A percentile compares a stretch with the other conserved stretches of the same genome.
phyloP scores from a whole-genome alignment of 208 protist genomes.

The Leishmania turanica region DNA sequence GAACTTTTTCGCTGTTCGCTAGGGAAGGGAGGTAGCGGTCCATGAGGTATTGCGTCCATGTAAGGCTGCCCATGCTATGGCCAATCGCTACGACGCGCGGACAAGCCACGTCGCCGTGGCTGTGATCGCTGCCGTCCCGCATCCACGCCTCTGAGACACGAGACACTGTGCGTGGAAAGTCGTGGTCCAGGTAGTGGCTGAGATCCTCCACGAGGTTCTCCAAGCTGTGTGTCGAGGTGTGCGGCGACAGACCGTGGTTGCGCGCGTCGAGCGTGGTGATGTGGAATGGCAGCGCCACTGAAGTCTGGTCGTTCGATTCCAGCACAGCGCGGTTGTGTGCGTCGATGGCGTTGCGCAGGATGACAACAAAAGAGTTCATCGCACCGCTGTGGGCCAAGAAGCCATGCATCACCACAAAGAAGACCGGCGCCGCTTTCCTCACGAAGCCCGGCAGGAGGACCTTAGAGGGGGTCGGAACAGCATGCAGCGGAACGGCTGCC shows the following conservation, averaged over 20 bases:
- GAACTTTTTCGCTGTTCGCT: neutral
- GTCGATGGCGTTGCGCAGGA: slow-evolving; percentile 33
- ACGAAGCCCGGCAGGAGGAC: slow-evolving; percentile 18
- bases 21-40: slow-evolving; percentile 11
- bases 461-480: slow-evolving; percentile 24
- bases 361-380: slow-evolving; percentile 43
- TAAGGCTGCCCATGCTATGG: slow-evolving; percentile 69
- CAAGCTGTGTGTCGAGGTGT: slow-evolving; percentile 47
- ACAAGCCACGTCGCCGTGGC: no score
- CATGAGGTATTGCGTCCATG: slow-evolving; percentile 58
- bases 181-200: slow-evolving; percentile 21
- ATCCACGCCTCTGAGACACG: neutral
- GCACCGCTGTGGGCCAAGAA: slow-evolving; percentile 59
- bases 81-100: slow-evolving; percentile 50
- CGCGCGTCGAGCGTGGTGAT: slow-evolving; percentile 46
- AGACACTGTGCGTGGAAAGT: slow-evolving; percentile 13
- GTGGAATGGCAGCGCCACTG: slow-evolving; percentile 12
- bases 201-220: slow-evolving; percentile 44
- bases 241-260: slow-evolving; percentile 62
- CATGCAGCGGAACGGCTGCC: slow-evolving; percentile 11
- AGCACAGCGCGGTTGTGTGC: slow-evolving; percentile 19
- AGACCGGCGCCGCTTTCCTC: slow-evolving; percentile 22
- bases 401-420: slow-evolving; percentile 61
- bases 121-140: neutral
- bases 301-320: slow-evolving; percentile 11